Conservation (phyloP, 305 asterid genomes). For the Stenogyne calaminthoides region DNA sequence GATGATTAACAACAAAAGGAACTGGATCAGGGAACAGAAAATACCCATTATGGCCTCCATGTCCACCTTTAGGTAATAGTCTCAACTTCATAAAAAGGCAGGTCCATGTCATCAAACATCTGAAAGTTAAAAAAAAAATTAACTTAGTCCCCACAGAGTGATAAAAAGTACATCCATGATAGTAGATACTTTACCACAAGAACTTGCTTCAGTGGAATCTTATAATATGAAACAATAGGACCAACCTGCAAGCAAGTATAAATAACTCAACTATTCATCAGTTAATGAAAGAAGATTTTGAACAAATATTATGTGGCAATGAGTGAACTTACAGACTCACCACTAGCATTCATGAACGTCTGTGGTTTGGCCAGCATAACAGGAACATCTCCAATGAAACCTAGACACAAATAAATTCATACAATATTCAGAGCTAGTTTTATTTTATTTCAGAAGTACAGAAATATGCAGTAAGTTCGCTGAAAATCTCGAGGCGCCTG, state of each 20-base stretch:
- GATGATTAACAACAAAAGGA: conserved; percentile 19
- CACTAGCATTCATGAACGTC: conserved; percentile 97
- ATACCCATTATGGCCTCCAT: conserved; percentile 98
- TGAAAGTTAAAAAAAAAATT: conserved; percentile 34
- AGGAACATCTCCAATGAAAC: conserved; percentile 83
- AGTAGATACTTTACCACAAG: conserved; percentile 70
- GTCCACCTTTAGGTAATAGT: conserved; percentile 96
- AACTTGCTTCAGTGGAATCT: conserved; percentile 86
- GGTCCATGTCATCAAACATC: conserved; percentile 93
- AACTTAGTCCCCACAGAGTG: conserved; percentile 18
- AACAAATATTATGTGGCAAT: conserved; percentile 28
- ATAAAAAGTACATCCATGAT: neutral
- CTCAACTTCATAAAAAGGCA: conserved; percentile 89
- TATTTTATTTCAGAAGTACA: neutral
- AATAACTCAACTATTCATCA: conserved; percentile 33
- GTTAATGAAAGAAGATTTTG: conserved; percentile 14
- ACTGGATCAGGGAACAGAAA: conserved; percentile 19
- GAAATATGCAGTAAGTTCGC: neutral
- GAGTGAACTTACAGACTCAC: conserved; percentile 98
- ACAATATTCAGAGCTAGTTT: neutral
- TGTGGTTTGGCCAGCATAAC: conserved; percentile 96
- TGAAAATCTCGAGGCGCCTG: neutral
- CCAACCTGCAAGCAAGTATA: conserved; percentile 60
- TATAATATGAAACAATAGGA: conserved; percentile 73
- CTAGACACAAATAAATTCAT: conserved; percentile 40